These are phyloP conservation scores for Lactarius sp. DNA, from an alignment of 768 basidiomycete genomes.

Conservation along the genomic window DNA sequence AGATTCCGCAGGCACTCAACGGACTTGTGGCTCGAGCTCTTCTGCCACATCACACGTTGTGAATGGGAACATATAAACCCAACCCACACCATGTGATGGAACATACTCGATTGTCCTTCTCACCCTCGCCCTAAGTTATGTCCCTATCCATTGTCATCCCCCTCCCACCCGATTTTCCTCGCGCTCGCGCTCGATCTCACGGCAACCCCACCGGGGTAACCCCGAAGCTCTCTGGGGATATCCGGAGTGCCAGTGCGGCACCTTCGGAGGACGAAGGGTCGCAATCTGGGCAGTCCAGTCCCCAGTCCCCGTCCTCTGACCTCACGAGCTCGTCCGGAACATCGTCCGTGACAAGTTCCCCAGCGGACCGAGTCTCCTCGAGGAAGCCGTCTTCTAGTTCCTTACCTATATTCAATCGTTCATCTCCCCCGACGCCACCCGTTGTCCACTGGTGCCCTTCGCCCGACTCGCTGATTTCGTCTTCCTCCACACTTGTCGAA, in stretches of 20 bases:
- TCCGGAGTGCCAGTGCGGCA: background rate
- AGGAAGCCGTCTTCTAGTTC: conserved; percentile 12
- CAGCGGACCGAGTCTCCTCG: background rate
- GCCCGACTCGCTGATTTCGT: conserved; percentile 1
- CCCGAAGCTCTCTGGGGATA: background rate
- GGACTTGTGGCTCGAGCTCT: conserved; percentile 4
- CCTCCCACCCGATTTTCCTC: background rate
- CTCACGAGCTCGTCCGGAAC: background rate
- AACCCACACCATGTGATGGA: background rate
- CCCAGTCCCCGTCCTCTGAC: background rate
- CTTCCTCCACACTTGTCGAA: conserved; percentile 11
- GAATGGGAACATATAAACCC: conserved; percentile 10
- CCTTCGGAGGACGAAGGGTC: background rate
- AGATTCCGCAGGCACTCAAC: background rate
- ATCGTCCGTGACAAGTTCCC: background rate
- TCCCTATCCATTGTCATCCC: conserved; percentile 12
- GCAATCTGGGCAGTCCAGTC: background rate
- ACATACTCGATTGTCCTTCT: background rate
- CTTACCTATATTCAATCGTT: conserved; percentile 13
- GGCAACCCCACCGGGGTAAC: background rate
- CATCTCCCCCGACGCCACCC: background rate
- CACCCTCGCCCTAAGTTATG: background rate
- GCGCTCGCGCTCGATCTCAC: background rate
- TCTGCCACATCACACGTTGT: conserved; percentile 8
- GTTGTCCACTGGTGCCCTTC: conserved; percentile 10